Conservation (phyloP, 495 filamentous ascomycete genomes). For the Cercophora scortea region DNA sequence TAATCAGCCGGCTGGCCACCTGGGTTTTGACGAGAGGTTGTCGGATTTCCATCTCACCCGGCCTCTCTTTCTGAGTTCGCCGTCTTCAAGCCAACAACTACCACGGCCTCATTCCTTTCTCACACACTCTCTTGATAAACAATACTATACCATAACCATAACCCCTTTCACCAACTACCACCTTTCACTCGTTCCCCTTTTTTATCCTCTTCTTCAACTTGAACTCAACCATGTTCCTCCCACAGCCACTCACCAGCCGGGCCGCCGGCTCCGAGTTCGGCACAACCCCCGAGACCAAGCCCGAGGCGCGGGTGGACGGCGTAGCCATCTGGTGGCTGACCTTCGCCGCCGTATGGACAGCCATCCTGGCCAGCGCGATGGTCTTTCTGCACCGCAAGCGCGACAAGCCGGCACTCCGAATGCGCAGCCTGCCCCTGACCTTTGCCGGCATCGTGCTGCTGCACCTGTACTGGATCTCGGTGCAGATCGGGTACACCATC, state of each 20-base stretch:
- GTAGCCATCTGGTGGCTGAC: constrained; percentile 23
- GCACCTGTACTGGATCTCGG: constrained; percentile 55
- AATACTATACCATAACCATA: no score
- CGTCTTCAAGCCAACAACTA: no score
- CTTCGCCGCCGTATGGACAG: constrained; percentile 47
- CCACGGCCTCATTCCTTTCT: no score
- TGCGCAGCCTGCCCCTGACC: constrained; percentile 54
- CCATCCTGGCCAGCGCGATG: constrained; percentile 43
- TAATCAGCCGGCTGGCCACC: no score
- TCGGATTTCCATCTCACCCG: no score
- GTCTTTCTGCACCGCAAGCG: constrained; percentile 49
- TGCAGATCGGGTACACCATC: constrained; percentile 52
- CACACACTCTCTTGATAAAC: no score
- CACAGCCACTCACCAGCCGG: constrained; percentile 1
- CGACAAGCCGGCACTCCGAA: constrained; percentile 48
- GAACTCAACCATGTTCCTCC: background rate
- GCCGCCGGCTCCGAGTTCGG: constrained; percentile 24
- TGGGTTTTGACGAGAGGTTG: no score
- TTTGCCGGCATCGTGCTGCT: constrained; percentile 51
- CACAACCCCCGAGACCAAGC: constrained; percentile 19
- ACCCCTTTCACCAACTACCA: no score
- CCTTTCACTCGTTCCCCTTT: no score
- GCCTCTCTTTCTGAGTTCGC: no score
- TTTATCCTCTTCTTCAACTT: background rate
- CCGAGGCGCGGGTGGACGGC: constrained; percentile 13